phyloP scores from a whole-genome alignment of 352 stramenopile species.

The Phytophthora kernoviae region DNA sequence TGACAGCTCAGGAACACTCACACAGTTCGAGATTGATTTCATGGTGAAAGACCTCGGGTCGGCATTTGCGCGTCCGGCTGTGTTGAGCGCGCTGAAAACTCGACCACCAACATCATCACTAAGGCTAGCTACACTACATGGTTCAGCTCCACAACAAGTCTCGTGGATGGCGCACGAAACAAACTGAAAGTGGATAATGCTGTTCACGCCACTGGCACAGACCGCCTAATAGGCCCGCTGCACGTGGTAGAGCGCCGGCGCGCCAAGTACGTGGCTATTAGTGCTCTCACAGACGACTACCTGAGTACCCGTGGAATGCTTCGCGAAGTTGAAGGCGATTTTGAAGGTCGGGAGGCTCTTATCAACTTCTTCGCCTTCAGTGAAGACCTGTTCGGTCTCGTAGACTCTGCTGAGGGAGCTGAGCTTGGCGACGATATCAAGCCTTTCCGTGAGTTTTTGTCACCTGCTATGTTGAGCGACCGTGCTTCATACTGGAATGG shows the following conservation, averaged over 20 bases:
- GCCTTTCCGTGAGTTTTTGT: slow-evolving; percentile 61
- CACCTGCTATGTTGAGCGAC: slow-evolving; percentile 43
- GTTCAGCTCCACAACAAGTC: slow-evolving; percentile 67
- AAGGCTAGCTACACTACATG: slow-evolving; percentile 59
- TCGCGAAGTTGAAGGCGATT: slow-evolving; percentile 79
- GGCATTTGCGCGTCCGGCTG: slow-evolving; percentile 41
- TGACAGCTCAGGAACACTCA: slow-evolving; percentile 57
- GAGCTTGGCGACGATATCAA: slow-evolving; percentile 40
- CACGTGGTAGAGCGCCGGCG: slow-evolving; percentile 89
- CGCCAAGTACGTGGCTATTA: slow-evolving; percentile 95
- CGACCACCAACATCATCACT: slow-evolving; percentile 40
- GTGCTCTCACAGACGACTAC: slow-evolving; percentile 90
- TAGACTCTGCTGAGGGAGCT: slow-evolving; percentile 29
- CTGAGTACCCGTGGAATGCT: slow-evolving; percentile 76
- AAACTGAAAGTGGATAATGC: slow-evolving; percentile 93
- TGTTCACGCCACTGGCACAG: slow-evolving; percentile 89
- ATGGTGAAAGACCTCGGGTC: slow-evolving; percentile 69
- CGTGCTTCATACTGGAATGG: slow-evolving; percentile 86
- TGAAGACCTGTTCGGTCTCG: slow-evolving; percentile 70
- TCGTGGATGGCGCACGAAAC: slow-evolving; percentile 56
- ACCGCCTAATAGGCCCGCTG: slow-evolving; percentile 90
- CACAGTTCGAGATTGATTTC: slow-evolving; percentile 65
- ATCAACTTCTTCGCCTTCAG: slow-evolving; percentile 76
- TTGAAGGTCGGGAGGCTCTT: slow-evolving; percentile 76
- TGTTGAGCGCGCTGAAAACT: slow-evolving; percentile 46